phyloP scores from a whole-genome alignment of 352 stramenopile genomes.

The Pythium phragmiticola region DNA sequence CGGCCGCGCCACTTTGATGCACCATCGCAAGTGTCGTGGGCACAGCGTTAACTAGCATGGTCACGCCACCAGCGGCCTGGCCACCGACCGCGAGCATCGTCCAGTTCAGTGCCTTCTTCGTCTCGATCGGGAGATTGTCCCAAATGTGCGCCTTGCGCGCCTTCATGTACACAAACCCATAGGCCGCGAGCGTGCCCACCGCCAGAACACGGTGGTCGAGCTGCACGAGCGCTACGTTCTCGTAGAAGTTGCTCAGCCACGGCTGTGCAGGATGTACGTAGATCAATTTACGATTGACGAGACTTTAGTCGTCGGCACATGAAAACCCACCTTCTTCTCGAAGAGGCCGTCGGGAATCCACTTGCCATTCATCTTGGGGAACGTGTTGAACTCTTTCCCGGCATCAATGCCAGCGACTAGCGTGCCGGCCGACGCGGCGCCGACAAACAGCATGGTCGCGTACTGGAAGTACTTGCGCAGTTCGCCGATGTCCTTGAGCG shows the following conservation, averaged over 20 bases:
- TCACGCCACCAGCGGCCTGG: conserved; percentile 90
- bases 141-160: conserved; percentile 63
- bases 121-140: conserved; percentile 59
- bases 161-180: conserved; percentile 49
- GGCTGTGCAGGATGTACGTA: conserved; percentile 33
- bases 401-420: conserved; percentile 95
- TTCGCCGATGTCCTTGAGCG: conserved; percentile 53
- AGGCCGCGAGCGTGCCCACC: conserved; percentile 71
- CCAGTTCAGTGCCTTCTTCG: conserved; percentile 53
- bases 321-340: conserved; percentile 38
- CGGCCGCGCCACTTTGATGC: conserved; percentile 80
- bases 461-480: conserved; percentile 52
- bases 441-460: conserved; percentile 39
- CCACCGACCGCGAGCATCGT: conserved; percentile 53
- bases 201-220: conserved; percentile 95
- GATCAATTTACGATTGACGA: background rate
- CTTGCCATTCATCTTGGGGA: conserved; percentile 89
- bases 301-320: background rate
- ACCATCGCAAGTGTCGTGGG: conserved; percentile 91
- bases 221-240: conserved; percentile 97
- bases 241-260: conserved; percentile 91
- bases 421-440: conserved; percentile 42
- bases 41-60: conserved; percentile 95
- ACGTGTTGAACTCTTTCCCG: conserved; percentile 97
- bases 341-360: conserved; percentile 87